A percentile compares a stretch with the other conserved stretches of the same genome.
These are phyloP conservation scores for Rhodotorula paludigena DNA, from an alignment of 768 basidiomycete species.

Conservation along the genomic window DNA sequence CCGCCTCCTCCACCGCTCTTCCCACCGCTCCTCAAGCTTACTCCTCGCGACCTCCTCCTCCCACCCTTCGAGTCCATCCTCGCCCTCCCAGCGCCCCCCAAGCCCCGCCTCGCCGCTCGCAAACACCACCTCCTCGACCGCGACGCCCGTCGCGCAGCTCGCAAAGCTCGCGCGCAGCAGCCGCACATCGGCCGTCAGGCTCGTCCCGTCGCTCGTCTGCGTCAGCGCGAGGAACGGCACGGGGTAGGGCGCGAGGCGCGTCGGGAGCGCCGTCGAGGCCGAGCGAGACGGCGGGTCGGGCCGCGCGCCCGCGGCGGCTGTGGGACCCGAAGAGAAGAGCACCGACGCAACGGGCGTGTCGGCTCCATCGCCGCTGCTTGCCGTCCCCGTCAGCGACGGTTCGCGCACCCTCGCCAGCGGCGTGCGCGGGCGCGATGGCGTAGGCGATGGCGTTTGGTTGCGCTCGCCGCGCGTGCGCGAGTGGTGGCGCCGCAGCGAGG, in stretches of 20 bases:
- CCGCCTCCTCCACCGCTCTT: neutral
- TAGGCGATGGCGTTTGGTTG: too few relatives aligned
- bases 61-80: neutral
- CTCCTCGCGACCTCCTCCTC: neutral
- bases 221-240: slow-evolving; percentile 75
- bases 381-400: too few relatives aligned
- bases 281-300: neutral
- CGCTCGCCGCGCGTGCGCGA: neutral
- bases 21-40: neutral
- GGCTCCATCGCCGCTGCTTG: too few relatives aligned
- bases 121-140: slow-evolving; percentile 65
- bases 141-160: neutral
- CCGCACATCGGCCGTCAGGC: slow-evolving; percentile 65
- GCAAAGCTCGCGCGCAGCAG: slow-evolving; percentile 66
- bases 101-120: slow-evolving; percentile 50
- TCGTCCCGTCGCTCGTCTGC: slow-evolving; percentile 68
- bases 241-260: slow-evolving; percentile 21
- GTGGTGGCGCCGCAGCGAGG: neutral
- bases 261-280: slow-evolving; percentile 48
- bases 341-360: too few relatives aligned
- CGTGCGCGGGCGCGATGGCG: too few relatives aligned
- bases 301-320: too few relatives aligned
- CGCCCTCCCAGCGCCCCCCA: neutral
- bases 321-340: too few relatives aligned
- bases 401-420: too few relatives aligned